Base-by-base conservation (phyloP, 2,329 filamentous ascomycete species). In the Alternaria infectoria region DNA sequence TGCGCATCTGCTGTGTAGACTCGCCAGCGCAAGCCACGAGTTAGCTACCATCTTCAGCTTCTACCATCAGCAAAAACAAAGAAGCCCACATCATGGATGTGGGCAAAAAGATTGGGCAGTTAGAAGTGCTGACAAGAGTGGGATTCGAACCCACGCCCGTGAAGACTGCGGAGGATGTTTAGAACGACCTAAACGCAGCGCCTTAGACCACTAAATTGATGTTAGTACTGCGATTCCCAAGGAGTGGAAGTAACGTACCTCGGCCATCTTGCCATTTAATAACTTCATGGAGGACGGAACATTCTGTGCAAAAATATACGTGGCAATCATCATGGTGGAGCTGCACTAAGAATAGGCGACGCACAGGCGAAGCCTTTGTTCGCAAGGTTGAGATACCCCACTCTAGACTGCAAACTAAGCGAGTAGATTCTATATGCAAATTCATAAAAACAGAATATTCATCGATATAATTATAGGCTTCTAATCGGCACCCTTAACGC, bases 121-220 rank as follows among this genome's bases (percentile, higher is more conserved):
- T 50, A n/a, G 8, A 45, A 36, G 32, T 40, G 44, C 54, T 72
- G 69, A 69, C 36, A 44, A 69, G 66, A 61, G 69, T 71, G 71
- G 69, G 71, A 72, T 69, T 71, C 65, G 69, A 69, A 74, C 70
- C 71, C 71, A 71, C 71, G 71, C 67, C 60, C 45, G 52, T 70
- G 50, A 57, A 50, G 61, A 74, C 70, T 74, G 70, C 72, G 72
- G 72, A 51, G 40, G 59, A 59, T 65, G 59, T 51, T 62, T 62
- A 65, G 59, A 57, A 58, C 59, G 17, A 67, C 72, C 72, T 74
- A 74, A 74, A 74, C 72, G 69, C 70, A 74, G 69, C 71, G 72
- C 72, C 72, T 72, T 74, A 74, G 67, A 73, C 72, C 72, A 70
- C 45, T 30, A 28, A 2, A 2, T 28, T 28, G 26, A 28, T 28